Conservation (phyloP, 75 land plant genomes). For the Cunninghamia lanceolata region DNA sequence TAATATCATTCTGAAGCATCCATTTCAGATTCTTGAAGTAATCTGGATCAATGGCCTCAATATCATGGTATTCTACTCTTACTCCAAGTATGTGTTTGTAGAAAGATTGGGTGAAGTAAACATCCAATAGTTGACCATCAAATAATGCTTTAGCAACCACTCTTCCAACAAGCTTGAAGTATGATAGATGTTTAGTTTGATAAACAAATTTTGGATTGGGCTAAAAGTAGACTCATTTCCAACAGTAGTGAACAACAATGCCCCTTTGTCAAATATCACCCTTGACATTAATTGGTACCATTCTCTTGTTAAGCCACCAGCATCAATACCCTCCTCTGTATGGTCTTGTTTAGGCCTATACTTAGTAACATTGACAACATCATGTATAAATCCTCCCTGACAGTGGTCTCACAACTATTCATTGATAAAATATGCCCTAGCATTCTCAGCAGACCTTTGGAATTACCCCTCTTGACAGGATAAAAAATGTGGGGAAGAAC, state of each 20-base stretch:
- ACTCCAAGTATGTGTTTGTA: too few relatives aligned
- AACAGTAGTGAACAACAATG: slow-evolving; percentile 75
- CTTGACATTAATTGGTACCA: slow-evolving; percentile 88
- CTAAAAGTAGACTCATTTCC: slow-evolving; percentile 68
- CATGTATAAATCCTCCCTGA: too few relatives aligned
- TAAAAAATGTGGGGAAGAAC: too few relatives aligned
- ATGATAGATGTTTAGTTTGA: too few relatives aligned
- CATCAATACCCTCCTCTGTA: slow-evolving; percentile 88
- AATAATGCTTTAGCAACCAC: slow-evolving; percentile 81
- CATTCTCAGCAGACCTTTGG: too few relatives aligned
- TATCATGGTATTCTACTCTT: slow-evolving; percentile 78
- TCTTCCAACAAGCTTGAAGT: slow-evolving; percentile 79
- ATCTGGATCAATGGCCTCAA: slow-evolving; percentile 79
- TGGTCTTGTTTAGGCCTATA: too few relatives aligned
- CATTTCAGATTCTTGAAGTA: slow-evolving; percentile 76
- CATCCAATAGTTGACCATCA: slow-evolving; percentile 84
- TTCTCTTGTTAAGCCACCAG: slow-evolving; percentile 82
- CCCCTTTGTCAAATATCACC: slow-evolving; percentile 85
- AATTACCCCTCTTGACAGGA: too few relatives aligned
- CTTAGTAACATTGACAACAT: too few relatives aligned
- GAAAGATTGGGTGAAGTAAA: too few relatives aligned
- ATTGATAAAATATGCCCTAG: too few relatives aligned
- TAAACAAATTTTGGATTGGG: slow-evolving; percentile 85
- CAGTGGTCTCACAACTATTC: slow-evolving; percentile 74
- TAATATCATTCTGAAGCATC: slow-evolving; percentile 78